Conservation (phyloP, 75 land plant genomes). For the Selaginella moellendorffii region DNA sequence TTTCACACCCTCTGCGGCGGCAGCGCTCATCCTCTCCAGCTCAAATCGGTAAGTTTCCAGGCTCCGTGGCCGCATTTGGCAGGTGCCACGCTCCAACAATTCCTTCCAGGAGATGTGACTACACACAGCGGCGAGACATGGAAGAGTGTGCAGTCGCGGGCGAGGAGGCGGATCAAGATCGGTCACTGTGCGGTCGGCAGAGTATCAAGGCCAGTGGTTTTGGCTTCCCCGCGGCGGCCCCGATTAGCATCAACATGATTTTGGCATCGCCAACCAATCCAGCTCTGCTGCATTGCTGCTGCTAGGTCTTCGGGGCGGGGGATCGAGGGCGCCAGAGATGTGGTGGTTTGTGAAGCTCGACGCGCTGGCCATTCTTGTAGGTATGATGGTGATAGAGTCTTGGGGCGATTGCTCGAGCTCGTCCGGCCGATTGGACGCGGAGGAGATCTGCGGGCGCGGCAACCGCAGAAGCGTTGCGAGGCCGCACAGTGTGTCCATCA, state of each 20-base stretch:
- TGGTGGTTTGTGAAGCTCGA: no score
- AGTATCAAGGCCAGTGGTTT: neutral
- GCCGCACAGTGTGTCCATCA: constrained; percentile 68
- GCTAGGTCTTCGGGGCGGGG: neutral
- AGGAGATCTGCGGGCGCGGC: neutral
- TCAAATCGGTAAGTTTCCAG: neutral
- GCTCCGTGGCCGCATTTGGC: neutral
- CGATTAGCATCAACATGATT: neutral
- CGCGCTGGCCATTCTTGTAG: no score
- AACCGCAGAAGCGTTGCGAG: constrained; percentile 11
- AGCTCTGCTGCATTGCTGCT: neutral
- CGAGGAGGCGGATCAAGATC: neutral
- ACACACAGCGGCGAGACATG: no score
- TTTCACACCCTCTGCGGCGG: neutral
- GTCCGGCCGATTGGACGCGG: neutral
- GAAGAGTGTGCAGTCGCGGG: neutral
- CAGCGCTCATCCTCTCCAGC: neutral
- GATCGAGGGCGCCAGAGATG: neutral
- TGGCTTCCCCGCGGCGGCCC: neutral
- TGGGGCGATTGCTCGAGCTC: no score
- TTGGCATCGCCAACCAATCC: neutral
- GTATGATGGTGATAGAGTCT: no score
- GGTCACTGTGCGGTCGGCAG: neutral
- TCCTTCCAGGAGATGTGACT: no score
- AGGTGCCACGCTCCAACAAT: neutral